phyloP scores from a whole-genome alignment of 108 stramenopile genomes.

The Cyclotella choctawhatcheeana region DNA sequence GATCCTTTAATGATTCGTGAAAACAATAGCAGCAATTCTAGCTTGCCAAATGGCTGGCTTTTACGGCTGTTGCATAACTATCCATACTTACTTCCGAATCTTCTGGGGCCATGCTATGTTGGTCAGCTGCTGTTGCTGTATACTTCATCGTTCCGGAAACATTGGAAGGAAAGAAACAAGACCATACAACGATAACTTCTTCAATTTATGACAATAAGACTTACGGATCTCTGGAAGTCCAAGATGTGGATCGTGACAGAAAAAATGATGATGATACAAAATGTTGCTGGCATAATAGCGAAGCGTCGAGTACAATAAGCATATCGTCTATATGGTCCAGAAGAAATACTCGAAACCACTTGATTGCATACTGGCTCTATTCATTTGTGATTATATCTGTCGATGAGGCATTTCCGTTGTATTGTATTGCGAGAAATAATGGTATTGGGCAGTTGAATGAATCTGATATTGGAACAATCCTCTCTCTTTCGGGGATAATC shows the following conservation, averaged over 20 bases:
- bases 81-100: conserved; percentile 72
- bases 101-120: conserved; percentile 56
- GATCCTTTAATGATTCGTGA: conserved; percentile 63
- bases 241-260: background rate
- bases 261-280: background rate
- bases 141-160: conserved; percentile 59
- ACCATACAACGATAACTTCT: too few relatives aligned
- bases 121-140: conserved; percentile 36
- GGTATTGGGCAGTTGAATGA: conserved; percentile 64
- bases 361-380: conserved; percentile 65
- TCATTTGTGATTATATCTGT: conserved; percentile 59
- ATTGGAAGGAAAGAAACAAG: too few relatives aligned
- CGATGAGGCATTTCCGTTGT: conserved; percentile 75
- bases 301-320: background rate
- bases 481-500: conserved; percentile 59
- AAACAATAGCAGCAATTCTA: background rate
- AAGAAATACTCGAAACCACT: conserved; percentile 43
- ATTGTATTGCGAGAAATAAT: conserved; percentile 60
- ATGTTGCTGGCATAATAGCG: background rate
- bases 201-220: too few relatives aligned
- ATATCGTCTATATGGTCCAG: conserved; percentile 35
- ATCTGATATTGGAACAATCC: conserved; percentile 63
- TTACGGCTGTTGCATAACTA: conserved; percentile 32
- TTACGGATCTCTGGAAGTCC: background rate
- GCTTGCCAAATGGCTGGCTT: conserved; percentile 1